Percentiles rank a stretch among this genome's conserved stretches.
These are phyloP conservation scores for Talaromyces pinophilus DNA, from an alignment of 2,329 filamentous ascomycete genomes.

Conservation along the genomic window DNA sequence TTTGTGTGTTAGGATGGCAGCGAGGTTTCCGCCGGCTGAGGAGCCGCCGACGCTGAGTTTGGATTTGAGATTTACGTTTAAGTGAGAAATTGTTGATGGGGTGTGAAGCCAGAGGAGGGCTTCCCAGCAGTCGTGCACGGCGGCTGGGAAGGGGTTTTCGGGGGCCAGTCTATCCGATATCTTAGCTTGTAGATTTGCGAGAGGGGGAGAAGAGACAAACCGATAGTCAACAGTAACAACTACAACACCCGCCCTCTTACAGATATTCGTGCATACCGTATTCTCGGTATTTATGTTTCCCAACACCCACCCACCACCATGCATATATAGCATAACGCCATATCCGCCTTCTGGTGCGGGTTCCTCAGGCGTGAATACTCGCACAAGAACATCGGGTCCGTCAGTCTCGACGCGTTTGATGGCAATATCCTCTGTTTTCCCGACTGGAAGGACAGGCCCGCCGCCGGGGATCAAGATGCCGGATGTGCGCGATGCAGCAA, in stretches of 20 bases:
- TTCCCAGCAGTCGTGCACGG: constrained; percentile 60
- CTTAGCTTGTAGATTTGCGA: not conserved
- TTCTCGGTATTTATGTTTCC: constrained; percentile 62
- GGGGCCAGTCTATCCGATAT: constrained; percentile 52
- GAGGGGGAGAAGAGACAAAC: constrained; percentile 34
- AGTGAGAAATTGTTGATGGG: constrained; percentile 41
- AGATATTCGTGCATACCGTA: constrained; percentile 57
- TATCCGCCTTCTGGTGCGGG: constrained; percentile 52
- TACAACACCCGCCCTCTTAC: constrained; percentile 52
- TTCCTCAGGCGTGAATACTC: constrained; percentile 55
- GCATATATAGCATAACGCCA: constrained; percentile 59
- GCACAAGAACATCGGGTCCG: constrained; percentile 51
- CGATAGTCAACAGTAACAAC: constrained; percentile 60
- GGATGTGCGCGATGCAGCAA: constrained; percentile 54
- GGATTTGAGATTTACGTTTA: constrained; percentile 44
- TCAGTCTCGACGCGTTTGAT: constrained; percentile 48
- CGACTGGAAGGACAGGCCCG: constrained; percentile 53
- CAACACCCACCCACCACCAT: constrained; percentile 62
- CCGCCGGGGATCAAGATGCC: constrained; percentile 57
- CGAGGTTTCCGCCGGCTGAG: constrained; percentile 57
- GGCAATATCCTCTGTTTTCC: constrained; percentile 48
- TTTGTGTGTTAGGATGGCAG: constrained; percentile 56
- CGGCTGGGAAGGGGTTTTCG: constrained; percentile 58
- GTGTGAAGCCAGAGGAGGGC: constrained; percentile 53
- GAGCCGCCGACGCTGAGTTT: constrained; percentile 54